Base-by-base conservation (phyloP, 805 yeast species). In the Wickerhamiella sorbophila region DNA sequence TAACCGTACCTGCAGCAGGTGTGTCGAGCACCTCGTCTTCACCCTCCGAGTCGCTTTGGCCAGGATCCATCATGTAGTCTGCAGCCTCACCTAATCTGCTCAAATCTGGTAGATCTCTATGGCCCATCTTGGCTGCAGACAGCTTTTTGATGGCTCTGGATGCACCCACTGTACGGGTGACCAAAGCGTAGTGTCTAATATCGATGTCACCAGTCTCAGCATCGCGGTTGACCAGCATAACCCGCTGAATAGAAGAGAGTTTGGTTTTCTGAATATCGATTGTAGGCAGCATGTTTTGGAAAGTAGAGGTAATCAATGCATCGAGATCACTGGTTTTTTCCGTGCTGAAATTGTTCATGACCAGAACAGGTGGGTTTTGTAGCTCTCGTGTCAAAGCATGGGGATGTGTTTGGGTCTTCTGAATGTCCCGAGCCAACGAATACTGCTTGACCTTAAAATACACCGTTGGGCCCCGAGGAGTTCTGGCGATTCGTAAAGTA, bases 201-300 rank as follows among this genome's bases (percentile, higher is more conserved):
- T 86, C 94, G 42, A 91, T 78, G 29, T 69, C 70, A 5, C 81
- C 87, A 2, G 84, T 74, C 44, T 72, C 76, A 24, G 70, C 66
- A 55, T 77, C 80, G 54, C 77, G 81, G 58, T 80, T 79, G 43
- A 91, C 64, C 73, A 91, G 71, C 53, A 91, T 65, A 17, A 91
- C 97, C 55, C 98, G 71, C 53, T 76, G 79, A 41, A 91, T 86
- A 1, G 80, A 66, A 36, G 67, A 65, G 27, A 91, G 78, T 49
- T 77, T 77, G 16, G 93, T 81, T 44, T 67, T 63, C 49, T 84
- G 84, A 3, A 95, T 96, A 45, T 85, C 79, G 50, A 91, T 79
- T 17, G 98, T 84, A 5, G 98, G 99, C 60, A 88, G 84, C 75
- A 91, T 76, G 63, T 85, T 86, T 63, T 91, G 98, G 64, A 91